Evolutionary conservation across 169 alveolate genomes (phyloP).

Genomic region (Plasmodium cynomolgi): DNA sequence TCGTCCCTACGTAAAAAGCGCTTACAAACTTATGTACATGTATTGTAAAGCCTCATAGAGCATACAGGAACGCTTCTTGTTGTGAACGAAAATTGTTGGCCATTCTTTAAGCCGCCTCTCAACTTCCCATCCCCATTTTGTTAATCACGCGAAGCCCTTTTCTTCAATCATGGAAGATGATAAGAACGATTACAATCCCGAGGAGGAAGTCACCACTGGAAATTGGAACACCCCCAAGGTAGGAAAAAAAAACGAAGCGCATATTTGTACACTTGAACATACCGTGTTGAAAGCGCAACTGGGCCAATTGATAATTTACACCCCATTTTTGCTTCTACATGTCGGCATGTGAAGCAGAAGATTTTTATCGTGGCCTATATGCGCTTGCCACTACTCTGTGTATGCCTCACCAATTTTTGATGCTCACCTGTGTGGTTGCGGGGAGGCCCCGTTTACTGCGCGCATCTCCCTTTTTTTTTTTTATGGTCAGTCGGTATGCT

Average conservation of each 20-base stretch:
- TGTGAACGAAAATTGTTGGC: slow-evolving; percentile 17
- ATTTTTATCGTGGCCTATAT: neutral
- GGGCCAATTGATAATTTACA: neutral
- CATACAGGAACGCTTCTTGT: neutral
- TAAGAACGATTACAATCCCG: slow-evolving; percentile 81
- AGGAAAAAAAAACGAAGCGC: neutral
- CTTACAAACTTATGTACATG: neutral
- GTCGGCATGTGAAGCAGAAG: neutral
- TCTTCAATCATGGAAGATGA: slow-evolving; percentile 40
- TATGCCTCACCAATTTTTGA: neutral
- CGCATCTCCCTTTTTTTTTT: neutral
- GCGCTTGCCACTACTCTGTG: neutral
- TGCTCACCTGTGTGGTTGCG: neutral
- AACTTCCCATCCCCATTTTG: neutral
- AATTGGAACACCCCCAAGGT: slow-evolving; percentile 91
- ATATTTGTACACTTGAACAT: neutral
- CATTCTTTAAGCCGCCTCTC: neutral
- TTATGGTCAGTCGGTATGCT: neutral
- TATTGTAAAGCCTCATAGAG: neutral
- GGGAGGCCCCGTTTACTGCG: neutral
- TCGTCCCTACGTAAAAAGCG: neutral
- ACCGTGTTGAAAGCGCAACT: neutral
- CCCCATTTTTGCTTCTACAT: neutral
- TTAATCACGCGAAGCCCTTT: neutral
- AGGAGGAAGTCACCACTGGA: slow-evolving; percentile 90